Evolutionary conservation across 2,329 filamentous ascomycete genomes (phyloP), one percentile per base, ranked within the genome.

Genomic region (Atkinsonella texensis): DNA sequence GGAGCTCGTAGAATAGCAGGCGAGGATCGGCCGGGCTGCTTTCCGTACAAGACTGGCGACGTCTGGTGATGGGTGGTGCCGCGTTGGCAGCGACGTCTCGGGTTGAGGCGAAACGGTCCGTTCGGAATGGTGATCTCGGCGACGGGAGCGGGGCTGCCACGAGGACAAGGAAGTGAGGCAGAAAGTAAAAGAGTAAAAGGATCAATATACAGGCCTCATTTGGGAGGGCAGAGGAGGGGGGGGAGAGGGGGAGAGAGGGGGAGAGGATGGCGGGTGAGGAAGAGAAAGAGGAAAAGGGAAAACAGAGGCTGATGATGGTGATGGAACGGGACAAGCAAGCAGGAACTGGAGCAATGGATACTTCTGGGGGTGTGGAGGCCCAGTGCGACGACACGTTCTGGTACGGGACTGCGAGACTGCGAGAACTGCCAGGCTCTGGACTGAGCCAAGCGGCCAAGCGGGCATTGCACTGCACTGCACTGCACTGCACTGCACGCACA

Each of bases 121-220:
- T 46, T 41, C n/a, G 49, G 28, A 23, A 41, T 32, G 28, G 40
- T 41, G 43, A 44, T 20, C 43, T 48, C 18, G 52, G 49, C 39
- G 20, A 42, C 32, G 33, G 45, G 51, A 39, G n/a, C 20, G 17
- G 28, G 39, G 33, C 33, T n/a, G 48, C 17, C 45, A 32, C 32
- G 18, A 31, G 28, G 20, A 46, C 52, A 53, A 55, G 56, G 54
- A 50, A 48, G 43, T 44, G 57, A 57, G 54, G 53, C 58, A 60
- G 60, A 63, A 63, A 63, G 62, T 59, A 58, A 63, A 64, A 57
- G 57, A 32, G 60, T 56, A 59, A 54, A 49, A 49, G 38, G 56
- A 61, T 67, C 62, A 66, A 66, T 65, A 65, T 64, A 68, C 63
- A 67, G 59, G 65, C 63, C 63, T 62, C 65, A 66, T 65, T 56